These are phyloP conservation scores for Juncus inflexus DNA, from an alignment of 176 grass and related monocot species.

Conservation along the genomic window DNA sequence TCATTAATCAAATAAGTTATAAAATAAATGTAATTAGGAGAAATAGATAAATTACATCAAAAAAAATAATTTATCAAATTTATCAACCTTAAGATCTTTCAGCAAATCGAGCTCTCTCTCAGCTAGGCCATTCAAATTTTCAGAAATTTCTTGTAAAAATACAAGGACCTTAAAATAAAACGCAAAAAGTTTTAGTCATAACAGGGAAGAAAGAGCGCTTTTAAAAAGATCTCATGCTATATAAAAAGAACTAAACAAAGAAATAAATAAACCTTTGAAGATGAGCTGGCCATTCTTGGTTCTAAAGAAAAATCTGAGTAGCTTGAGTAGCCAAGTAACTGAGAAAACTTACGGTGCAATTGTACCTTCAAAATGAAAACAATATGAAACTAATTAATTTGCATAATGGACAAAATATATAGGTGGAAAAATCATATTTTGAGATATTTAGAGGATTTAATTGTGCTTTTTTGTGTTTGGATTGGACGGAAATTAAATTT, in stretches of 20 bases:
- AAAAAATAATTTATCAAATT: constrained; percentile 18
- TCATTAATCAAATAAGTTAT: constrained; percentile 5
- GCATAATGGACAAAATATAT: neutral
- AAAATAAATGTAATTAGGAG: constrained; percentile 23
- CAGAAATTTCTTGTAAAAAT: constrained; percentile 89
- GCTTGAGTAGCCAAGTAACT: constrained; percentile 68
- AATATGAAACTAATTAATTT: neutral
- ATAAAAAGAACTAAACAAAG: constrained; percentile 8
- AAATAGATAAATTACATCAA: constrained; percentile 18
- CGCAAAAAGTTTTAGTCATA: constrained; percentile 2
- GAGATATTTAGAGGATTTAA: neutral
- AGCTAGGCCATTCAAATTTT: constrained; percentile 57
- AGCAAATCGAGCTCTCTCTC: constrained; percentile 74
- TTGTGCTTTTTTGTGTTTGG: too few species aligned
- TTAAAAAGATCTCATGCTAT: neutral
- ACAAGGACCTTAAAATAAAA: constrained; percentile 59
- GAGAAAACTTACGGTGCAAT: constrained; percentile 63
- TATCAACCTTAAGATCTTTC: constrained; percentile 80
- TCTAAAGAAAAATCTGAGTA: constrained; percentile 86
- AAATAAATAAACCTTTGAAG: constrained; percentile 59
- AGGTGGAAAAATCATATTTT: constrained; percentile 4
- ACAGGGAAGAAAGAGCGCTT: neutral
- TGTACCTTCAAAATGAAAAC: constrained; percentile 52
- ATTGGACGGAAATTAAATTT: too few species aligned
- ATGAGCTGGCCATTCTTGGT: constrained; percentile 65